Evolutionary conservation across 257 asterid species (phyloP).

Genomic region (Cinchona pubescens): DNA sequence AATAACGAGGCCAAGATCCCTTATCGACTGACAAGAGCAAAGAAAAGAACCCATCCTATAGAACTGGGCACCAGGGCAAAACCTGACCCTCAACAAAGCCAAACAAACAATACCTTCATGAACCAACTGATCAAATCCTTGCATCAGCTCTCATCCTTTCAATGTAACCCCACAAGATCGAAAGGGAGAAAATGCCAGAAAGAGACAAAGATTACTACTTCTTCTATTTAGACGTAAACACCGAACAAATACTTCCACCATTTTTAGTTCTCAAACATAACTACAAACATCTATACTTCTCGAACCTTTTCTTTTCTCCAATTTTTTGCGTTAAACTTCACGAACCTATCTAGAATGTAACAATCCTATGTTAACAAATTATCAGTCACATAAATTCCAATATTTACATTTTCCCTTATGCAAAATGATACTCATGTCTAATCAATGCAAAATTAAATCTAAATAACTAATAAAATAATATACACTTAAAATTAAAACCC

Average conservation of each 20-base stretch:
- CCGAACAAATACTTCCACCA: neutral
- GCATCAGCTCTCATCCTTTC: neutral
- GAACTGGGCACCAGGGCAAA: neutral
- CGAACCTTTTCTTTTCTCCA: neutral
- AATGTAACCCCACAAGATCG: neutral
- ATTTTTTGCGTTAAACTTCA: neutral
- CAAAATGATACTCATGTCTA: neutral
- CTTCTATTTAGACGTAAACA: neutral
- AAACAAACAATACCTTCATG: neutral
- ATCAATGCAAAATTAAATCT: neutral
- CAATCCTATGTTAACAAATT: neutral
- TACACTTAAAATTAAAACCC: too few relatives aligned
- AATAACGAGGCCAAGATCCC: neutral
- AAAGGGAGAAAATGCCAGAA: neutral
- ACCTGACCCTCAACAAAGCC: neutral
- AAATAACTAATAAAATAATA: too few relatives aligned
- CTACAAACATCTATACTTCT: neutral
- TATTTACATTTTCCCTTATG: neutral
- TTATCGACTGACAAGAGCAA: neutral
- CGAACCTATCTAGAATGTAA: neutral
- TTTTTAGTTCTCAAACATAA: neutral
- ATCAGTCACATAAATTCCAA: neutral
- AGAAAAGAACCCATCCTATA: too few relatives aligned
- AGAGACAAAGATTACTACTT: neutral
- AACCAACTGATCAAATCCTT: neutral